Percentiles rank a stretch among this genome's conserved stretches.
Evolutionary conservation across 108 stramenopile genomes (phyloP).

Genomic region (Cyclostephanos tholiformis): DNA sequence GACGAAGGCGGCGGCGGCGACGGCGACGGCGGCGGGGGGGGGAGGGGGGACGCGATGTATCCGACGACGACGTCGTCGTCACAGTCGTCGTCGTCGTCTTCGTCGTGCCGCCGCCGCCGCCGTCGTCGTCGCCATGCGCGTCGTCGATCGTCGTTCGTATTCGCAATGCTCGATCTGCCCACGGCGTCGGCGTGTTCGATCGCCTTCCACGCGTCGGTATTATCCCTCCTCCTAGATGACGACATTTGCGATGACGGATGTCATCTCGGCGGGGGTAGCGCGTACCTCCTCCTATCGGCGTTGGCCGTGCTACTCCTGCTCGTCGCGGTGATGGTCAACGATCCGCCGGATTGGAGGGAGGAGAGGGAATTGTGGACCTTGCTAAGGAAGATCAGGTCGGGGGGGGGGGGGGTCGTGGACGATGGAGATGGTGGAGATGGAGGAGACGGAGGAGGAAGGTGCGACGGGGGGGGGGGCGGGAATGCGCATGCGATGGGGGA

Average conservation of each 20-base stretch:
- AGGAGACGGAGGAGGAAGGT: not conserved
- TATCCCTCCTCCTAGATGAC: no score
- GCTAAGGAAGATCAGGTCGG: constrained; percentile 6
- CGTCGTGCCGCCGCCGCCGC: no score
- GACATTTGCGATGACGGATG: constrained; percentile 7
- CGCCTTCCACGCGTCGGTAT: no score
- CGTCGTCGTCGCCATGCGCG: no score
- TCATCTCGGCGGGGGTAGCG: constrained; percentile 25
- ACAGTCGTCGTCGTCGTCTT: no score
- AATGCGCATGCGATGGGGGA: not conserved
- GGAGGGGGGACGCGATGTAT: no score
- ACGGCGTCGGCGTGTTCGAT: no score
- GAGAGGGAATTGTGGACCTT: constrained; percentile 48
- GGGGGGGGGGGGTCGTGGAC: not conserved
- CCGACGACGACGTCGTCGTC: no score
- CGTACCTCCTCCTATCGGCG: constrained; percentile 27
- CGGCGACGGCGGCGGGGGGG: no score
- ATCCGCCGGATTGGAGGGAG: constrained; percentile 49
- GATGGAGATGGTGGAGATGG: not conserved
- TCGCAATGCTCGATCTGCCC: no score
- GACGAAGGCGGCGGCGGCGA: no score
- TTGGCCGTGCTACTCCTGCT: constrained; percentile 1
- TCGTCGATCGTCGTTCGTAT: no score
- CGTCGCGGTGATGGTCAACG: constrained; percentile 1
- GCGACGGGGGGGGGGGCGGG: not conserved